These are phyloP conservation scores for Sclerotinia subarctica DNA, from an alignment of 2,329 filamentous ascomycete species.

Conservation along the genomic window DNA sequence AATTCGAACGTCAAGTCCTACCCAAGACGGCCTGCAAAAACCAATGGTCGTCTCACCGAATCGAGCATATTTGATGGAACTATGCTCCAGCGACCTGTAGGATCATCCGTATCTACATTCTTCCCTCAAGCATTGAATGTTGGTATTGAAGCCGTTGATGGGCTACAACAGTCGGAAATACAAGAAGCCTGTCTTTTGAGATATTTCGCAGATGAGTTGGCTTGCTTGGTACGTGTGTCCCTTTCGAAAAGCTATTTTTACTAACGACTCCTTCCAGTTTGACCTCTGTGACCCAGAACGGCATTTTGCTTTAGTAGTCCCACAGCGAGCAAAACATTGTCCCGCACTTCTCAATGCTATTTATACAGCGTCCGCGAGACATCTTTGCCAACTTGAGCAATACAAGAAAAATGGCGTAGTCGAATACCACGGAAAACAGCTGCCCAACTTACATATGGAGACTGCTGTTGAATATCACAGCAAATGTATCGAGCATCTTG, in stretches of 20 bases:
- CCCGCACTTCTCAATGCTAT: slow-evolving; percentile 40
- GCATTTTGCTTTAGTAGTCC: slow-evolving; percentile 44
- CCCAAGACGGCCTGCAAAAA: slow-evolving; percentile 16
- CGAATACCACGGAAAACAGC: slow-evolving; percentile 27
- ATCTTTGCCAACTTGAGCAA: slow-evolving; percentile 37
- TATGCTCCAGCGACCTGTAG: neutral
- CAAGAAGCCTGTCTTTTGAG: slow-evolving; percentile 33
- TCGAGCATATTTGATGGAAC: neutral
- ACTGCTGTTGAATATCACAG: slow-evolving; percentile 44
- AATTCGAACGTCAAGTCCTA: slow-evolving; percentile 3
- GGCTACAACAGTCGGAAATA: slow-evolving; percentile 16
- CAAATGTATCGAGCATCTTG: slow-evolving; percentile 42
- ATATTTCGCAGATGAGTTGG: slow-evolving; percentile 33
- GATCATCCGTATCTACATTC: neutral
- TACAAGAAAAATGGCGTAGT: slow-evolving; percentile 34
- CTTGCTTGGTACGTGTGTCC: slow-evolving; percentile 29
- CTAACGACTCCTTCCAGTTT: slow-evolving; percentile 33
- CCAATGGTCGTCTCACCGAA: neutral
- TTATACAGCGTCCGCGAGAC: slow-evolving; percentile 41
- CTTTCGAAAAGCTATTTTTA: neutral
- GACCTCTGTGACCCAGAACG: slow-evolving; percentile 44
- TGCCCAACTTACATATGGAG: slow-evolving; percentile 38
- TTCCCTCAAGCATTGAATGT: neutral
- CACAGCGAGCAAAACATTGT: slow-evolving; percentile 42
- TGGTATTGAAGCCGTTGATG: neutral